phyloP scores from a whole-genome alignment of 2,329 filamentous ascomycete species.

The Fusarium torulosum region DNA sequence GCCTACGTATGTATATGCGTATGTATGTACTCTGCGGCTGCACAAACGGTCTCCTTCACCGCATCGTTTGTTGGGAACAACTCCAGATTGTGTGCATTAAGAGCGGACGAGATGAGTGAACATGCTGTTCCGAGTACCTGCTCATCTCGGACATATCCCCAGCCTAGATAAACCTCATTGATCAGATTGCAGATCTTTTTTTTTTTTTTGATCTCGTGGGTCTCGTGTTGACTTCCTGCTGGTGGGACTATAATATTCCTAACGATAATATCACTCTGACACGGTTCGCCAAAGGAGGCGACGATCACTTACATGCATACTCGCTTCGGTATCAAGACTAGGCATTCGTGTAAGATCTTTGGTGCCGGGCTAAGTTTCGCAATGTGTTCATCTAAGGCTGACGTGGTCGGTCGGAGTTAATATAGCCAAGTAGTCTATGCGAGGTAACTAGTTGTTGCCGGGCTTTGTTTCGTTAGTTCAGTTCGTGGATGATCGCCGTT shows the following conservation, averaged over 20 bases:
- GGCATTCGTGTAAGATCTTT: not conserved
- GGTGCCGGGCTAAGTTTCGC: not conserved
- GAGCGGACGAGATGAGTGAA: not conserved
- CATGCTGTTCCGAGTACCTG: not conserved
- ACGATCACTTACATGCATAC: not conserved
- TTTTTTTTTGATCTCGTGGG: constrained; percentile 11
- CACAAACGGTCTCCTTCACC: constrained; percentile 25
- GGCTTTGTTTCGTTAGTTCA: not conserved
- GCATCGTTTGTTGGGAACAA: constrained; percentile 24
- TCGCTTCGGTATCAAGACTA: not conserved
- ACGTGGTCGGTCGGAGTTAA: not conserved
- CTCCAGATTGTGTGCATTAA: not conserved
- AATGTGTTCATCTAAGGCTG: not conserved
- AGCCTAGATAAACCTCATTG: constrained; percentile 11
- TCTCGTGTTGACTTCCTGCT: constrained; percentile 25
- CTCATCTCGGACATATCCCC: constrained; percentile 1
- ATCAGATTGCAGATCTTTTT: constrained; percentile 38
- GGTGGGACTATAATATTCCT: constrained; percentile 17
- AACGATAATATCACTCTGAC: not conserved
- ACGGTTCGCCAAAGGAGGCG: not conserved
- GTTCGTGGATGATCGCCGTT: too few species aligned
- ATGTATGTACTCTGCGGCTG: not conserved
- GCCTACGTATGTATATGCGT: not conserved
- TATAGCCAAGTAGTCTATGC: not conserved
- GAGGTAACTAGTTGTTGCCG: not conserved